These are phyloP conservation scores for Amesomyces nigricolor DNA, from an alignment of 2,329 filamentous ascomycete species.

Conservation along the genomic window DNA sequence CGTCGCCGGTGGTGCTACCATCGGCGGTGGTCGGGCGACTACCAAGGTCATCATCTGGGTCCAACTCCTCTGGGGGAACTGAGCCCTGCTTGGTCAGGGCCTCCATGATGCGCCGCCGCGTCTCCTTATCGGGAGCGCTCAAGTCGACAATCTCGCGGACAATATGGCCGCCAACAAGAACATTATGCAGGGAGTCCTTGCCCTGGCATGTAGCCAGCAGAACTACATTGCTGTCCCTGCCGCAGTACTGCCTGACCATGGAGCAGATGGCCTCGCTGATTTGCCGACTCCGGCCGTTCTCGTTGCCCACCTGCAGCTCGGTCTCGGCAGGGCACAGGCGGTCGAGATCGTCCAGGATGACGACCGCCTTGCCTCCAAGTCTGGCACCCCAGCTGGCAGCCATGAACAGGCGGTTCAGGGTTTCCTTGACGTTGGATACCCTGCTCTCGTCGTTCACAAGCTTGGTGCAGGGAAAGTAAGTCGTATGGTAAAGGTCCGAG, in stretches of 20 bases:
- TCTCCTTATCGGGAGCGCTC: constrained; percentile 89
- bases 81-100: constrained; percentile 60
- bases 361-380: constrained; percentile 73
- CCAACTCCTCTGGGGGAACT: constrained; percentile 35
- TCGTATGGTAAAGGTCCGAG: constrained; percentile 71
- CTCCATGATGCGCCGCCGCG: constrained; percentile 75
- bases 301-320: constrained; percentile 86
- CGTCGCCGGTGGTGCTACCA: constrained; percentile 44
- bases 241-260: constrained; percentile 79
- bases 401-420: constrained; percentile 76
- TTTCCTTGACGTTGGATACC: constrained; percentile 87
- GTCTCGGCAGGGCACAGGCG: constrained; percentile 90
- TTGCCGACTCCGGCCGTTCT: constrained; percentile 88
- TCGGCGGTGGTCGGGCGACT: constrained; percentile 55
- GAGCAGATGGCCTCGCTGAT: constrained; percentile 84
- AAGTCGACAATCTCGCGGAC: constrained; percentile 85
- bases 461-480: constrained; percentile 81
- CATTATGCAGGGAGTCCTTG: constrained; percentile 87
- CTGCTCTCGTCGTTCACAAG: constrained; percentile 87
- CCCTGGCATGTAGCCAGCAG: constrained; percentile 85
- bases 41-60: constrained; percentile 33
- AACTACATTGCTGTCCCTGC: constrained; percentile 72
- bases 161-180: constrained; percentile 85
- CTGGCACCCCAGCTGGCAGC: constrained; percentile 86
- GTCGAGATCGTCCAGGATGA: constrained; percentile 90